Base-by-base conservation (phyloP, 1,284 basidiomycete species). In the Apiotrichum sp. region DNA sequence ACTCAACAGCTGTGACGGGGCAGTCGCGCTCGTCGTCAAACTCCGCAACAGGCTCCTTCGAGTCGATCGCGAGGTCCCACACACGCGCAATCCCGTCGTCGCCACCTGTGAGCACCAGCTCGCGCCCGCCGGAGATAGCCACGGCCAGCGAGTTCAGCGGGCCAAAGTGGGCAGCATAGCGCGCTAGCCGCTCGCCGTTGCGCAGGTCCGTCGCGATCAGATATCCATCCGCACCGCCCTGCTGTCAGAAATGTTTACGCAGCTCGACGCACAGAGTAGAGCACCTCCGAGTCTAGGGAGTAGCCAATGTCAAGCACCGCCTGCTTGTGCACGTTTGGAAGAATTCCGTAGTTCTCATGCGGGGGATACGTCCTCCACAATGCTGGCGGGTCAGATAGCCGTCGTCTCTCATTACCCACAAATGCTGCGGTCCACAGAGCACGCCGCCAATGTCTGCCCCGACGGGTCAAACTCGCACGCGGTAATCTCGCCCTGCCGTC, bases 131-230 rank as follows among this genome's bases (percentile, higher is more conserved):
- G 2, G 88, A 89, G 11, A 86, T 85, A 73, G 92, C 81, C 32
- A 88, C 89, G 55, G 93, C 89, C n/a, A 96, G 77, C 9, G 84
- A 78, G 73, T 96, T 96, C 76, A 95, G 83, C 58, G 95, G 87
- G 50, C 88, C 91, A 57, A 84, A 83, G 73, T 95, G 92, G 0
- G 89, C 91, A 5, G 66, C 58, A 56, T 73, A 75, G 35, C 65
- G 62, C 4, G 64, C 57, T 34, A 75, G 50, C 4, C 74, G 70
- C 43, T 70, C 66, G 45, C 75, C 75, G 4, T 68, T 74, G 47
- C 62, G 63, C 42, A 77, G 59, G 51, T 73, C 71, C 3, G 73
- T 77, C 14, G 70, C 65, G 44, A 74, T 65, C 33, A 77, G 60
- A 38, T 64, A 66, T 2, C 72, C 73, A 54, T 77, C 76, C 43